Percentiles rank a stretch among this genome's conserved stretches.
phyloP scores from a whole-genome alignment of 805 yeast species.

The Candida peoriensis region DNA sequence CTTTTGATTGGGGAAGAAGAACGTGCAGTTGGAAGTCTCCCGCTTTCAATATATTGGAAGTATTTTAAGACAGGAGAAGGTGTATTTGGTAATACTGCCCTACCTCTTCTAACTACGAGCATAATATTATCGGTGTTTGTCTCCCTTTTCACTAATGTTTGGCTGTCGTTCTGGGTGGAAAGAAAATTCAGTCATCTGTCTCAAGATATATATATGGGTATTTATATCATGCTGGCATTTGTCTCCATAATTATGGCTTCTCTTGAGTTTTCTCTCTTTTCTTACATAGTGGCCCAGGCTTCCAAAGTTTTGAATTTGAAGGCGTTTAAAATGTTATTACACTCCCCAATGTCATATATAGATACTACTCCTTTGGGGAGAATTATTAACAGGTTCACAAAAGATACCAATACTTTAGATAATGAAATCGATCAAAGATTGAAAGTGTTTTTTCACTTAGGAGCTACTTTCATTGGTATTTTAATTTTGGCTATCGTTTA shows the following conservation, averaged over 20 bases:
- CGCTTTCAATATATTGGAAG: constrained; percentile 28
- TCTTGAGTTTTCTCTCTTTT: constrained; percentile 29
- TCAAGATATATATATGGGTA: constrained; percentile 59
- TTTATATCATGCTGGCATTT: constrained; percentile 50
- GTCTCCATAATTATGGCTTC: constrained; percentile 38
- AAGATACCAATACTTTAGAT: constrained; percentile 76
- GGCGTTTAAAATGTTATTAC: constrained; percentile 52
- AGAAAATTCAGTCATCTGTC: constrained; percentile 40
- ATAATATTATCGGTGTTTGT: constrained; percentile 37
- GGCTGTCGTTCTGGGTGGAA: constrained; percentile 75
- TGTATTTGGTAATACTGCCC: constrained; percentile 24
- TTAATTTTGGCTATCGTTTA: constrained; percentile 59
- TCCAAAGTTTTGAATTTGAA: constrained; percentile 29
- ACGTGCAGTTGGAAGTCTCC: constrained; percentile 34
- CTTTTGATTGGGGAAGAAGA: constrained; percentile 26
- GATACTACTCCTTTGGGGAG: constrained; percentile 84
- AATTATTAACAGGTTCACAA: constrained; percentile 74
- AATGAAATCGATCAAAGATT: constrained; percentile 65
- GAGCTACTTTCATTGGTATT: constrained; percentile 48
- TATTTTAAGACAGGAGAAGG: constrained; percentile 39
- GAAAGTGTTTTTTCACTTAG: constrained; percentile 44
- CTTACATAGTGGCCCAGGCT: constrained; percentile 8
- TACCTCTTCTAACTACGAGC: constrained; percentile 16
- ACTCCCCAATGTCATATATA: constrained; percentile 74
- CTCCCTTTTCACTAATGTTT: constrained; percentile 60